These are phyloP conservation scores for Colletotrichum karsti DNA, from an alignment of 2,329 filamentous ascomycete species.

Conservation along the genomic window DNA sequence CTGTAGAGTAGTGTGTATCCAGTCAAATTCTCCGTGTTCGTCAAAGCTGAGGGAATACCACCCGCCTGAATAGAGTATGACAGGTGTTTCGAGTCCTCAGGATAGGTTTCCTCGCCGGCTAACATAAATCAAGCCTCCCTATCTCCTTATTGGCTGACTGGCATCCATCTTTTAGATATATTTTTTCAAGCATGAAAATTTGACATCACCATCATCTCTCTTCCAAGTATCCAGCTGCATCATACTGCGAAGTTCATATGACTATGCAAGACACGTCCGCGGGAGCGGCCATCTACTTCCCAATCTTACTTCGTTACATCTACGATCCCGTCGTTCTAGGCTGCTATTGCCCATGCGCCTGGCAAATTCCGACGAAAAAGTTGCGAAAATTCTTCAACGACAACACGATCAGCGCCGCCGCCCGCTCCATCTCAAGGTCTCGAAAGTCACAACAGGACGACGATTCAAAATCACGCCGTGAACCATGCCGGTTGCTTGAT, in stretches of 20 bases:
- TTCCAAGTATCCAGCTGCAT: no score
- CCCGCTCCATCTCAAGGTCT: slow-evolving; percentile 42
- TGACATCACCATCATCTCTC: no score
- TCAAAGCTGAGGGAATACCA: no score
- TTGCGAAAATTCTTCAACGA: slow-evolving; percentile 30
- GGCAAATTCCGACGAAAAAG: slow-evolving; percentile 32
- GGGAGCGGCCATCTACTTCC: slow-evolving; percentile 10
- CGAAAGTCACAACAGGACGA: background rate
- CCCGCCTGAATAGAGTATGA: no score
- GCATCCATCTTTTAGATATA: no score
- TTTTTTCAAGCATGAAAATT: no score
- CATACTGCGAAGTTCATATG: background rate
- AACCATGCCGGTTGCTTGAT: background rate
- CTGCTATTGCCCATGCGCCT: slow-evolving; percentile 43
- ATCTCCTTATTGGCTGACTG: no score
- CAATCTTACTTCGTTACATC: slow-evolving; percentile 19
- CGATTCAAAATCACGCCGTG: background rate
- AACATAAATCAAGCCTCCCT: no score
- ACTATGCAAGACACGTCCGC: slow-evolving; percentile 2
- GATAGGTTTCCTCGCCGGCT: no score
- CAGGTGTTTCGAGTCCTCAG: no score
- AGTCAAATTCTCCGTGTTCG: no score
- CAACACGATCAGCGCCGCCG: slow-evolving; percentile 36
- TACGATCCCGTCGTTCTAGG: slow-evolving; percentile 43
- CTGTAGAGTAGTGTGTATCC: no score